These are phyloP conservation scores for Geum urbanum DNA, from an alignment of 306 rosid genomes.

Conservation along the genomic window DNA sequence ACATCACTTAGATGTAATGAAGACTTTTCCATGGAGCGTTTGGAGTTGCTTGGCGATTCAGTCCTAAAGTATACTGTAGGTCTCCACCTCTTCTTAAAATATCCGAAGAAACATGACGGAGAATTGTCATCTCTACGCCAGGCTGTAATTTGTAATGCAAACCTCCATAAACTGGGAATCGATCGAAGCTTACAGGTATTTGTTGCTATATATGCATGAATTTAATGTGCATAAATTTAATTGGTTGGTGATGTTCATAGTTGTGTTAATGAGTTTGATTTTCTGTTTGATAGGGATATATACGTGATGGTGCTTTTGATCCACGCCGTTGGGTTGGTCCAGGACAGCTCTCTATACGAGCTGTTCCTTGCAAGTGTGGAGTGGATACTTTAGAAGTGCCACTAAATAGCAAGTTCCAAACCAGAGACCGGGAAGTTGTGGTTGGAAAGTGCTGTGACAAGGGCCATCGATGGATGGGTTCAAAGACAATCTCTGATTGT, in stretches of 20 bases:
- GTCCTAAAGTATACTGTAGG: slow-evolving; percentile 75
- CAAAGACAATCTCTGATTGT: slow-evolving; percentile 85
- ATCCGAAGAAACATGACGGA: slow-evolving; percentile 77
- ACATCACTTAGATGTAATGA: slow-evolving; percentile 77
- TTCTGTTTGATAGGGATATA: slow-evolving; percentile 54
- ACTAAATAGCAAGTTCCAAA: slow-evolving; percentile 51
- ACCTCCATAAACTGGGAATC: slow-evolving; percentile 65
- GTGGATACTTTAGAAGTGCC: slow-evolving; percentile 84
- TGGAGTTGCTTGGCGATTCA: slow-evolving; percentile 96
- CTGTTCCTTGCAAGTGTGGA: slow-evolving; percentile 67
- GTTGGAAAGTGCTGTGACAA: slow-evolving; percentile 79
- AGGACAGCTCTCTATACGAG: slow-evolving; percentile 55
- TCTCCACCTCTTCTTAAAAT: slow-evolving; percentile 76
- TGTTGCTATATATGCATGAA: background rate
- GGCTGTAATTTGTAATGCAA: slow-evolving; percentile 57
- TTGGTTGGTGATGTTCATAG: background rate
- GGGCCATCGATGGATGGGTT: slow-evolving; percentile 91
- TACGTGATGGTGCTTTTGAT: slow-evolving; percentile 82
- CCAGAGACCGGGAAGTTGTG: slow-evolving; percentile 63
- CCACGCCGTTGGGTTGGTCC: slow-evolving; percentile 98
- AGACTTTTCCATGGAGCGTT: slow-evolving; percentile 84
- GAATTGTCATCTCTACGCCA: slow-evolving; percentile 52
- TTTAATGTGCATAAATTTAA: background rate
- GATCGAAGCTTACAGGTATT: slow-evolving; percentile 67
- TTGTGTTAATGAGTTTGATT: slow-evolving; percentile 19